Evolutionary conservation across 2,329 filamentous ascomycete species (phyloP).

Genomic region (Aureobasidium sp.): DNA sequence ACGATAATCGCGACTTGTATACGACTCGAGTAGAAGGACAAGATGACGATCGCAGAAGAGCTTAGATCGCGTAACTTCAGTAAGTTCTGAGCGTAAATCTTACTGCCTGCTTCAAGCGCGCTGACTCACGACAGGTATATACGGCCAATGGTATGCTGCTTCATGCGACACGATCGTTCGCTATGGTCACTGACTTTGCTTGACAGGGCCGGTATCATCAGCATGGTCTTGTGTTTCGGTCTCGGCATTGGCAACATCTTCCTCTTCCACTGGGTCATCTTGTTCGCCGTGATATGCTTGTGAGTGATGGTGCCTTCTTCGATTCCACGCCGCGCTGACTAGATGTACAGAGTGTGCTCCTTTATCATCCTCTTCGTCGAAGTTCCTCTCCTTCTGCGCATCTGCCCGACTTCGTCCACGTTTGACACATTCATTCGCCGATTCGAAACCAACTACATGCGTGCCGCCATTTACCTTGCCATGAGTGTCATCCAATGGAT

Average conservation of each 20-base stretch:
- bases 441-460: conserved; percentile 95
- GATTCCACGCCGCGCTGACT: conserved; percentile 3
- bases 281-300: conserved; percentile 52
- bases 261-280: conserved; percentile 51
- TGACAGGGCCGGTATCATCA: conserved; percentile 49
- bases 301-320: conserved; percentile 27
- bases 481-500: conserved; percentile 84
- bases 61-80: conserved; percentile 61
- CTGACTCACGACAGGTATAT: conserved; percentile 47
- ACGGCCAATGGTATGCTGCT: conserved; percentile 57
- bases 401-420: conserved; percentile 85
- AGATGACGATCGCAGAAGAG: conserved; percentile 56
- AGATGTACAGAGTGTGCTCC: conserved; percentile 35
- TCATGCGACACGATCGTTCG: not conserved
- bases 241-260: conserved; percentile 65
- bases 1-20: not conserved
- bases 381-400: conserved; percentile 88
- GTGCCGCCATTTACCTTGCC: conserved; percentile 73
- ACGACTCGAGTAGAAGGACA: not conserved
- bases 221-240: conserved; percentile 59
- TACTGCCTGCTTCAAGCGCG: conserved; percentile 12
- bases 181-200: conserved; percentile 20
- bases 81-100: conserved; percentile 34
- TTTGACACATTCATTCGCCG: conserved; percentile 88
- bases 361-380: conserved; percentile 53